Evolutionary conservation across 2,329 filamentous ascomycete genomes (phyloP).

Genomic region (Ophiostoma sp.): DNA sequence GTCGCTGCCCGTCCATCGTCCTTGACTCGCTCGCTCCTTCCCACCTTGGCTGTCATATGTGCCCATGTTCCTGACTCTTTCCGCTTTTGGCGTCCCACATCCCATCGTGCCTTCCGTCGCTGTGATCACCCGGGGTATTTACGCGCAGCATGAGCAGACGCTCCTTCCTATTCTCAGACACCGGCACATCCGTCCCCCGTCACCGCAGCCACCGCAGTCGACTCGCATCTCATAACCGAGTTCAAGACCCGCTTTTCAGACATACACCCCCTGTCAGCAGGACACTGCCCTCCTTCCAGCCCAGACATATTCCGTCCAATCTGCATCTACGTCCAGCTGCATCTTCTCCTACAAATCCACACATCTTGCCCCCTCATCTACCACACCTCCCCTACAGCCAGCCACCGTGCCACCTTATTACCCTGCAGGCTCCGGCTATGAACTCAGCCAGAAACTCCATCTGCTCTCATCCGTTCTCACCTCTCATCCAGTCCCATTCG

Average conservation of each 20-base stretch:
- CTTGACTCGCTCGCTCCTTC: background rate
- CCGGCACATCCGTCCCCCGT: background rate
- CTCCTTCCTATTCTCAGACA: background rate
- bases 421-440: background rate
- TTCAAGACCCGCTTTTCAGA: background rate
- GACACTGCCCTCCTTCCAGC: slow-evolving; percentile 5
- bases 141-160: background rate
- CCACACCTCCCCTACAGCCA: background rate
- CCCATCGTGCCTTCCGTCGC: background rate
- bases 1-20: background rate
- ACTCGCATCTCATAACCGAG: background rate
- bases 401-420: too few relatives aligned
- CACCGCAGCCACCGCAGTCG: background rate
- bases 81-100: background rate
- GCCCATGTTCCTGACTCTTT: background rate
- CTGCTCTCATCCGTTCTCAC: background rate
- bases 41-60: background rate
- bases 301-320: background rate
- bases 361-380: background rate
- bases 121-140: slow-evolving; percentile 1
- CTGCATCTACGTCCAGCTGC: background rate
- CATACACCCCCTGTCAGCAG: slow-evolving; percentile 1
- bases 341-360: background rate
- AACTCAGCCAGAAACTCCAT: background rate
- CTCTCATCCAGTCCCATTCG: background rate